A percentile compares a stretch with the other conserved stretches of the same genome.
Conservation (phyloP, 2,329 filamentous ascomycete species). For the Pestalotiopsis sp. region DNA sequence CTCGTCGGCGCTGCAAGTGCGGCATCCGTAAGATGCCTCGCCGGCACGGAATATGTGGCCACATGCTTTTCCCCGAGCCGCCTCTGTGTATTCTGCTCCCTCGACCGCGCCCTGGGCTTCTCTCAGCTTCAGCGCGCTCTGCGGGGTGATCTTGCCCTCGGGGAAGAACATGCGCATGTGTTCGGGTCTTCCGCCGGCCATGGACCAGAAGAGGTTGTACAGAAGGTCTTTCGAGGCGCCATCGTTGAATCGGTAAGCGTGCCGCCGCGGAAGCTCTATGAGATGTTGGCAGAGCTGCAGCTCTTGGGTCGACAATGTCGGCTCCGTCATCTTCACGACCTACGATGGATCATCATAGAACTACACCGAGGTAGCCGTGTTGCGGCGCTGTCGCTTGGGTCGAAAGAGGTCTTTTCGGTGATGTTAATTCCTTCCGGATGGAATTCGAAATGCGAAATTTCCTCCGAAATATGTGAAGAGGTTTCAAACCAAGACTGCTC, state of each 20-base stretch:
- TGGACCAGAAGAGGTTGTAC: slow-evolving; percentile 81
- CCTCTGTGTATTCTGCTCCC: slow-evolving; percentile 91
- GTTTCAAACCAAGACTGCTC: background rate
- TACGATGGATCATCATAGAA: slow-evolving; percentile 6
- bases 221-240: slow-evolving; percentile 74
- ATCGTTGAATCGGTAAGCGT: slow-evolving; percentile 76
- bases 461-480: background rate
- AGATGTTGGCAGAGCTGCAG: slow-evolving; percentile 83
- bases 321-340: slow-evolving; percentile 45
- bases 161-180: slow-evolving; percentile 84
- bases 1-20: slow-evolving; percentile 91
- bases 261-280: slow-evolving; percentile 73
- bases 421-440: background rate
- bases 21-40: slow-evolving; percentile 92
- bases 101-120: slow-evolving; percentile 91
- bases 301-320: slow-evolving; percentile 68
- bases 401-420: background rate
- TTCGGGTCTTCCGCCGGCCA: slow-evolving; percentile 75
- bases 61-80: slow-evolving; percentile 88
- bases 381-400: background rate
- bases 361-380: background rate
- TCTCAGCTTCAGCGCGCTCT: slow-evolving; percentile 72
- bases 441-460: background rate
- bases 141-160: slow-evolving; percentile 64
- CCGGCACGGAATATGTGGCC: slow-evolving; percentile 96